A percentile compares a stretch with the other conserved stretches of the same genome.
Conservation (phyloP, 192 early-diverging fungal species). For the Coemansia sp. region DNA sequence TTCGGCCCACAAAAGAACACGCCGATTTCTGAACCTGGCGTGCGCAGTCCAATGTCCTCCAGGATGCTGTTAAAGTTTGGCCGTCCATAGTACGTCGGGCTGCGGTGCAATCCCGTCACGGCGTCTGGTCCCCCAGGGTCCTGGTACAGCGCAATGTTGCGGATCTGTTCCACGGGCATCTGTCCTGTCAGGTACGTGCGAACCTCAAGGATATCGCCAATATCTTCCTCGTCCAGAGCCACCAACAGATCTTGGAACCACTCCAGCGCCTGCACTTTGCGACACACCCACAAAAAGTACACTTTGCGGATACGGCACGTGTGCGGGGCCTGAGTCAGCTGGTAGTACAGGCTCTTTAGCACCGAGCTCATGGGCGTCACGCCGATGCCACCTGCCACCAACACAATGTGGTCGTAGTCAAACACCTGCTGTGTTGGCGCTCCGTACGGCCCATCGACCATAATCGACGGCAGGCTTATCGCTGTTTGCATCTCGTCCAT, state of each 20-base stretch:
- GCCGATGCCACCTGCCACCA: constrained; percentile 74
- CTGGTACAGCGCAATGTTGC: constrained; percentile 63
- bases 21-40: constrained; percentile 62
- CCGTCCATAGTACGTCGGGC: constrained; percentile 73
- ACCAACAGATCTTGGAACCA: constrained; percentile 68
- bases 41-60: constrained; percentile 54
- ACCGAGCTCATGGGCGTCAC: constrained; percentile 75
- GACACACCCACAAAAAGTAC: constrained; percentile 71
- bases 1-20: constrained; percentile 85
- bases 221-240: constrained; percentile 60
- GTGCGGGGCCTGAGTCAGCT: constrained; percentile 27
- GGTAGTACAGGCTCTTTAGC: constrained; percentile 66
- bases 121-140: constrained; percentile 63
- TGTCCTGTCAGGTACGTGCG: constrained; percentile 67
- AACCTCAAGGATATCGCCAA: constrained; percentile 62
- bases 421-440: constrained; percentile 77
- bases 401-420: constrained; percentile 64
- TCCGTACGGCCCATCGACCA: constrained; percentile 79
- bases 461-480: constrained; percentile 58
- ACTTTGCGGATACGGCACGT: constrained; percentile 43
- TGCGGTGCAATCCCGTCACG: constrained; percentile 64
- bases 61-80: constrained; percentile 76
- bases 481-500: constrained; percentile 23
- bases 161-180: constrained; percentile 60
- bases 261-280: constrained; percentile 64